Conservation (phyloP, 192 early-diverging fungal genomes). For the Geranomyces variabilis region DNA sequence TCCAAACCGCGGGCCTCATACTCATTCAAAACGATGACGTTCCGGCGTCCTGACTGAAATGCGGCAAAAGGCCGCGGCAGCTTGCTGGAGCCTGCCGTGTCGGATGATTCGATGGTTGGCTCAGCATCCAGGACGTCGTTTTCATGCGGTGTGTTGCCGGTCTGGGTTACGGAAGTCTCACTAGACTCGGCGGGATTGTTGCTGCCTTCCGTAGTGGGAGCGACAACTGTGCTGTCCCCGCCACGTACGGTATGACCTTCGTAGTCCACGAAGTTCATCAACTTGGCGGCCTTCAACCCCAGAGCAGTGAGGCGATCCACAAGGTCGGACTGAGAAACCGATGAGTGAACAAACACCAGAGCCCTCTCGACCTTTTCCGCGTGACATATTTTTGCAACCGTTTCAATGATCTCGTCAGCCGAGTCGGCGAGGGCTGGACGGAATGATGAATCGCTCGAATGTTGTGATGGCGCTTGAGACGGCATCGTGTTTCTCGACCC, state of each 20-base stretch:
- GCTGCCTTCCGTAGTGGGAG: not conserved
- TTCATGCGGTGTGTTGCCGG: not conserved
- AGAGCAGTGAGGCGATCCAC: constrained; percentile 30
- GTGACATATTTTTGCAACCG: constrained; percentile 28
- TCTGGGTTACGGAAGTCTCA: not conserved
- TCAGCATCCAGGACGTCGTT: not conserved
- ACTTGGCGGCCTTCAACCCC: constrained; percentile 42
- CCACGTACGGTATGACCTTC: not conserved
- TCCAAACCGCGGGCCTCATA: constrained; percentile 83
- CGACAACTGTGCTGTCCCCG: not conserved
- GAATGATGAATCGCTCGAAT: not conserved
- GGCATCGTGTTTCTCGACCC: not conserved
- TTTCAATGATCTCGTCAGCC: constrained; percentile 28
- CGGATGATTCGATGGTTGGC: not conserved
- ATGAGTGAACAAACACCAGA: constrained; percentile 46
- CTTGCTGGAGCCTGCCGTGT: not conserved
- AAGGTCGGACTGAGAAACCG: constrained; percentile 34
- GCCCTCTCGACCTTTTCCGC: constrained; percentile 36
- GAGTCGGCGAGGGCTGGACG: constrained; percentile 8
- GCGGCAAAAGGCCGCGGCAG: constrained; percentile 23
- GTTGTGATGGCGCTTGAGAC: not conserved
- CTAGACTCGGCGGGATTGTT: not conserved
- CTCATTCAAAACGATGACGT: constrained; percentile 50
- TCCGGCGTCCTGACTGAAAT: constrained; percentile 5
- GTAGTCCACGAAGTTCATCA: constrained; percentile 36